Evolutionary conservation across 2,329 filamentous ascomycete genomes (phyloP), one percentile per base, ranked within the genome.

Genomic region (Diaporthe caulivora): DNA sequence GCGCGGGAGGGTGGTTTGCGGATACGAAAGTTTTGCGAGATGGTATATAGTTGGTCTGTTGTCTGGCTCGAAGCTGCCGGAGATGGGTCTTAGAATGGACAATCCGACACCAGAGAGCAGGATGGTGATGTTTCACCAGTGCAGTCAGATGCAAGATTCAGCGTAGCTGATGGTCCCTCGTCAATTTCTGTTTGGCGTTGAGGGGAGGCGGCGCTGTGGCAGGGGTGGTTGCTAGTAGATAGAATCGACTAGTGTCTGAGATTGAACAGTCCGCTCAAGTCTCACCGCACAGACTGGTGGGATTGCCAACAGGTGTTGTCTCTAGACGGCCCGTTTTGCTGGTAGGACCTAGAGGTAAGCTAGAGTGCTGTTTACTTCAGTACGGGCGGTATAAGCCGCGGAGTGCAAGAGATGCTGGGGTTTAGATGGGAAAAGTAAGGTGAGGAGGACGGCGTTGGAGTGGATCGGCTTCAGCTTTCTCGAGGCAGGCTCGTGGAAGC

Each of bases 171-270:
- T 54, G 55, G 47, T 42, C 60, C 58, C n/a, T n/a, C 54, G 54
- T 68, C 26, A 3, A 31, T 70, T 58, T 62, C 54, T 34, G 58
- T 40, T 42, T 51, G 54, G 65, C 65, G 47, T 54, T 31, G 9
- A 21, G 49, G 53, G 37, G 24, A 37, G 60, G 54, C 34, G 53
- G 62, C 69, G 53, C 69, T 54, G 18, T 24, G 49, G 53, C 42
- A 60, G 68, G 29, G 31, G 47, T 44, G 42, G 44, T 37, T n/a
- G n/a, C 55, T 53, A 64, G 29, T 37, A 68, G 60, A 71, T 55
- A 24, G 53, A 71, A 75, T 62, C 26, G 44, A 60, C 71, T 75
- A 47, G 49, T 57, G 71, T 60, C 53, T 67, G 51, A 55, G 55
- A 70, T 55, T 65, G 49, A 67, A 64, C 60, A 54, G 47, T 44